Conservation (phyloP, 2,329 filamentous ascomycete genomes). For the Sordariomycetes sp. region DNA sequence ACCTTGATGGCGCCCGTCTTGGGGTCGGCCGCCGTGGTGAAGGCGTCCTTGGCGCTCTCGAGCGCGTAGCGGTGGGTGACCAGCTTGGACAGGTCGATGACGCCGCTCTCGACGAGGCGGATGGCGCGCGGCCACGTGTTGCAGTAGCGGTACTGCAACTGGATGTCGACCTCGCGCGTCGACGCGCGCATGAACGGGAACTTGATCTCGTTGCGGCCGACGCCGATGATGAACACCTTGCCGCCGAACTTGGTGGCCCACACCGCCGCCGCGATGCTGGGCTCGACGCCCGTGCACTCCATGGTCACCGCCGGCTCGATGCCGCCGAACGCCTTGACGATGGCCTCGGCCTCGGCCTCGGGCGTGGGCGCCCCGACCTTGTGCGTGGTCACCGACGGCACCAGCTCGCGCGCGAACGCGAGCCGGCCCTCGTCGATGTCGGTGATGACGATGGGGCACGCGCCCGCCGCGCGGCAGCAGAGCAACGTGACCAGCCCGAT, state of each 20-base stretch:
- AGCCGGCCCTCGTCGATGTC: conserved; percentile 86
- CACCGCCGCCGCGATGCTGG: conserved; percentile 74
- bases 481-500: conserved; percentile 86
- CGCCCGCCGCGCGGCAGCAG: conserved; percentile 76
- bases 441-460: conserved; percentile 83
- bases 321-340: conserved; percentile 58
- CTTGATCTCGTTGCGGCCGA: conserved; percentile 90
- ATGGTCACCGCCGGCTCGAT: conserved; percentile 73
- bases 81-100: conserved; percentile 70
- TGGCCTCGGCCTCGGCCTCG: conserved; percentile 63
- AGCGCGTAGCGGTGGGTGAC: conserved; percentile 82
- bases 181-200: conserved; percentile 92
- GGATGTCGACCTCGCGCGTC: conserved; percentile 84
- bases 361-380: conserved; percentile 56
- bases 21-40: conserved; percentile 77
- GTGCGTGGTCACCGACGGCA: conserved; percentile 70
- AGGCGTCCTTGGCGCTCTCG: conserved; percentile 81
- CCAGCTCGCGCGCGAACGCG: conserved; percentile 73
- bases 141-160: conserved; percentile 93
- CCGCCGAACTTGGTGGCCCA: conserved; percentile 90
- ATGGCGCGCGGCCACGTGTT: conserved; percentile 97
- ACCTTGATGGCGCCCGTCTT: conserved; percentile 97
- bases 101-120: conserved; percentile 70
- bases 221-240: conserved; percentile 93
- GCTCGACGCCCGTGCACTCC: conserved; percentile 93